Evolutionary conservation across 352 stramenopile species (phyloP), one percentile per base, ranked within the genome.

Genomic region (Pythium pyrilobum): DNA sequence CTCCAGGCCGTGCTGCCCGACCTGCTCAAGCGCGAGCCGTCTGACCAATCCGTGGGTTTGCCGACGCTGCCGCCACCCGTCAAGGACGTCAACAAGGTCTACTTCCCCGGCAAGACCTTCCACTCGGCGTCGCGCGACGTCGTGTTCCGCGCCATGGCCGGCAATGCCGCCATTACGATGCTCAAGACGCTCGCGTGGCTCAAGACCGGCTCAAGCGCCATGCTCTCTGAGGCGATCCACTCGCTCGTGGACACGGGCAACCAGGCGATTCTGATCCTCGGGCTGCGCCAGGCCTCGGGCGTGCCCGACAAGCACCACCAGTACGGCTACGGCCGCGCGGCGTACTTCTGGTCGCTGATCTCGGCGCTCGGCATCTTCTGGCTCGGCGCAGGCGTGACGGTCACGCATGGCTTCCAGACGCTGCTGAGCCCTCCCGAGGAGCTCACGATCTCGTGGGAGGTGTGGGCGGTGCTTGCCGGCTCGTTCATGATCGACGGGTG

Each of bases 271-370:
- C 72, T 96, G 13, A 83, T 94, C 29, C 62, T 93, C 20, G 85
- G 85, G 0, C 66, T 96, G n/a, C 83, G 77, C 11, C 85, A 96
- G 56, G 84, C 85, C 3, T 76, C 80, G 3, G 84, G 85, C 36
- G 80, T 85, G 25, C 94, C 96, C 0, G 96, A 99, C 64, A 92
- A 92, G 57, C 81, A 85, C 32, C 96, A 99, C 70, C 96, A 97
- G 53, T 99, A 99, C 67, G 96, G 95, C 39, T 99, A 99, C 69
- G 96, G 96, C 28, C 97, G 97, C 54, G 90, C 85, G 8, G 89
- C 97, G 41, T 99, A 99, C 81, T 99, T 99, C 71, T 99, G 97
- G 97, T 97, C 92, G 56, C 80, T 99, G 21, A 97, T 99, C 20
- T 98, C 87, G 9, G 97, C 97, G 39, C 71, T 99, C n/a, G 96